phyloP scores from a whole-genome alignment of 345 rosid genomes.

The Gossypium stocksii region DNA sequence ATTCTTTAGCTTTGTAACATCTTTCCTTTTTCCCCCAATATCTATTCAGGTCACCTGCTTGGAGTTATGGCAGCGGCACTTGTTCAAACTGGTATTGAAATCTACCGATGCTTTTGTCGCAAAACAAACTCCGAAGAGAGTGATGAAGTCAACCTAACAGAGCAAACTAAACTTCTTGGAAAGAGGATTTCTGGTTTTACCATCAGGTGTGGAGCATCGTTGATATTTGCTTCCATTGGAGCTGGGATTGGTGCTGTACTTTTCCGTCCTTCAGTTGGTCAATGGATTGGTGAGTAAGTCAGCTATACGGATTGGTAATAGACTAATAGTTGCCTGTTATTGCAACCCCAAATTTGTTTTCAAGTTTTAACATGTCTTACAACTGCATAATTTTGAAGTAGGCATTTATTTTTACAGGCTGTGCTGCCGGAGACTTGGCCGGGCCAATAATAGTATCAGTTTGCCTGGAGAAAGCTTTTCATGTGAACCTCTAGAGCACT shows the following conservation, averaged over 20 bases:
- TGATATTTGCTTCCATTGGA: slow-evolving; percentile 84
- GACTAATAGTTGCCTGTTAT: neutral
- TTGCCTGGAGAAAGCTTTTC: slow-evolving; percentile 61
- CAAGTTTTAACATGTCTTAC: neutral
- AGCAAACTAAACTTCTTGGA: slow-evolving; percentile 57
- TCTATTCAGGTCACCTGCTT: slow-evolving; percentile 63
- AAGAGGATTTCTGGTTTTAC: slow-evolving; percentile 65
- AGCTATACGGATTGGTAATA: neutral
- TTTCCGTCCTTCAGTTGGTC: slow-evolving; percentile 76
- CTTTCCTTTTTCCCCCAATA: slow-evolving; percentile 1
- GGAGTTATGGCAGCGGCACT: slow-evolving; percentile 81
- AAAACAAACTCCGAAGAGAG: slow-evolving; percentile 37
- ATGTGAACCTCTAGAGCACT: slow-evolving; percentile 33
- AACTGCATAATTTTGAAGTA: neutral
- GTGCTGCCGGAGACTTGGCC: slow-evolving; percentile 74
- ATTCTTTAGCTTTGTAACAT: slow-evolving; percentile 14
- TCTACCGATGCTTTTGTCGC: slow-evolving; percentile 46
- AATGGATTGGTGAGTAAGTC: slow-evolving; percentile 78
- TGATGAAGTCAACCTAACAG: slow-evolving; percentile 29
- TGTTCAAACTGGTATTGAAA: slow-evolving; percentile 83
- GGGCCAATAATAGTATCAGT: slow-evolving; percentile 64
- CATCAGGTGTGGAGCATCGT: slow-evolving; percentile 66
- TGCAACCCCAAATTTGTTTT: neutral
- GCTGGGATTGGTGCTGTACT: slow-evolving; percentile 78
- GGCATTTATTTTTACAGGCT: slow-evolving; percentile 42